phyloP scores from a whole-genome alignment of 2,329 filamentous ascomycete genomes.

The Blumeria hordei region DNA sequence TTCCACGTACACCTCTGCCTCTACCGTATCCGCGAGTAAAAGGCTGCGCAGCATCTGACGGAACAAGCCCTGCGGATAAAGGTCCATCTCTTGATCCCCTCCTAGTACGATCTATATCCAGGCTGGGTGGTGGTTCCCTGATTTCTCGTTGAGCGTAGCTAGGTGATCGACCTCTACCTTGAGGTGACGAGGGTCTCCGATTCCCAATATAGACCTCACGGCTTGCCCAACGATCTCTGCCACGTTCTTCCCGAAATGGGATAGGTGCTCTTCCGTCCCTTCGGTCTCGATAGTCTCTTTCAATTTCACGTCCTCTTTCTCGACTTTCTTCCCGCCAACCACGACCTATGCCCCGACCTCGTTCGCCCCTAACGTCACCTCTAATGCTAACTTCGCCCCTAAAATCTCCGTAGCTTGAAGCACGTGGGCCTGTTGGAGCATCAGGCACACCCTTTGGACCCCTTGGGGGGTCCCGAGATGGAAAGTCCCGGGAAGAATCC shows the following conservation, averaged over 20 bases:
- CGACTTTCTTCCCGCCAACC: conserved; percentile 33
- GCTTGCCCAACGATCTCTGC: conserved; percentile 6
- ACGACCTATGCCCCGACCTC: conserved; percentile 20
- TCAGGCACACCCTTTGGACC: conserved; percentile 55
- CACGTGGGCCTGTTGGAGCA: conserved; percentile 39
- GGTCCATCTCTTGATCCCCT: conserved; percentile 51
- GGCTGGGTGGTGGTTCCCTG: conserved; percentile 19
- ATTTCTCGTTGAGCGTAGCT: conserved; percentile 30
- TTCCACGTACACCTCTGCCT: conserved; percentile 22
- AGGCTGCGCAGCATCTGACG: conserved; percentile 32
- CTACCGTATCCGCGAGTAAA: conserved; percentile 21
- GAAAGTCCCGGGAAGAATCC: conserved; percentile 13
- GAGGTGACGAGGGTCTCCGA: conserved; percentile 37
- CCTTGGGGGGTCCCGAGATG: conserved; percentile 28
- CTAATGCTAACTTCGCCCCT: conserved; percentile 22
- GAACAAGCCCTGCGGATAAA: conserved; percentile 44
- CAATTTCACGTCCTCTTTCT: conserved; percentile 24
- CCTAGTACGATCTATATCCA: conserved; percentile 42
- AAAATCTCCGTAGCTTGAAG: conserved; percentile 34
- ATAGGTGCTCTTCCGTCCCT: conserved; percentile 22
- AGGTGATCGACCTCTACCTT: conserved; percentile 36
- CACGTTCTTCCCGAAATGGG: conserved; percentile 30
- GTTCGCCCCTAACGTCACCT: conserved; percentile 26
- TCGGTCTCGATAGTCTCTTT: conserved; percentile 29
- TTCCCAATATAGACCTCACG: conserved; percentile 21